phyloP scores from a whole-genome alignment of 1,284 basidiomycete species.

The Schizopora paradoxa region DNA sequence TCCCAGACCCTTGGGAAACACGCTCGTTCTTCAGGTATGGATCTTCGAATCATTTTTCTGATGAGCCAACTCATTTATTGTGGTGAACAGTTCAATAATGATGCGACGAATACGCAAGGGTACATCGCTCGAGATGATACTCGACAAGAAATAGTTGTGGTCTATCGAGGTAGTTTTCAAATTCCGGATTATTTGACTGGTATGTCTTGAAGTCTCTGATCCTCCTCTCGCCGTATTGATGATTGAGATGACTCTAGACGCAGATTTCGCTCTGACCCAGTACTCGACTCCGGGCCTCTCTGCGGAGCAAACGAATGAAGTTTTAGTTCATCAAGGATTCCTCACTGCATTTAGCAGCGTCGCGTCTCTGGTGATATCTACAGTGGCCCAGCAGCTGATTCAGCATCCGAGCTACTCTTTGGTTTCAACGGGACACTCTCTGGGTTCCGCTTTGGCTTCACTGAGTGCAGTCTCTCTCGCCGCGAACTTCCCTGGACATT shows the following conservation, averaged over 20 bases:
- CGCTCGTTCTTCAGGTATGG: slow-evolving; percentile 6
- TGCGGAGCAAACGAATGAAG: background rate
- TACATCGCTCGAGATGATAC: slow-evolving; percentile 12
- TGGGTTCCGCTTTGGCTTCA: slow-evolving; percentile 43
- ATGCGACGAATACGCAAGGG: slow-evolving; percentile 8
- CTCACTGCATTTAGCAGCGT: slow-evolving; percentile 31
- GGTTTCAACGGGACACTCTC: slow-evolving; percentile 43
- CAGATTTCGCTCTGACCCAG: slow-evolving; percentile 1
- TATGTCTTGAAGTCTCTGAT: background rate
- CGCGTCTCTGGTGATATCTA: slow-evolving; percentile 25
- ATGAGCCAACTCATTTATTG: background rate
- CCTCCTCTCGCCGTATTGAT: background rate
- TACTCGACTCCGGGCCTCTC: slow-evolving; percentile 12
- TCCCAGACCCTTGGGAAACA: slow-evolving; percentile 7
- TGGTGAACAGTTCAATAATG: slow-evolving; percentile 7
- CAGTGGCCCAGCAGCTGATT: slow-evolving; percentile 24
- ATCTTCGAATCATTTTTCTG: background rate
- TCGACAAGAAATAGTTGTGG: slow-evolving; percentile 7
- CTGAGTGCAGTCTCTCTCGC: slow-evolving; percentile 39
- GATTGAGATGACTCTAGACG: slow-evolving; percentile 3
- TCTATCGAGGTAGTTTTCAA: slow-evolving; percentile 5
- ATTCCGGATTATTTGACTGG: slow-evolving; percentile 13
- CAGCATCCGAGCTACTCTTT: slow-evolving; percentile 33
- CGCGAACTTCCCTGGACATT: slow-evolving; percentile 34
- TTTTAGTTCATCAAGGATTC: slow-evolving; percentile 7